A percentile compares a stretch with the other conserved stretches of the same genome.
phyloP scores from a whole-genome alignment of 2,329 filamentous ascomycete species.

The Stromatinia cepivora region DNA sequence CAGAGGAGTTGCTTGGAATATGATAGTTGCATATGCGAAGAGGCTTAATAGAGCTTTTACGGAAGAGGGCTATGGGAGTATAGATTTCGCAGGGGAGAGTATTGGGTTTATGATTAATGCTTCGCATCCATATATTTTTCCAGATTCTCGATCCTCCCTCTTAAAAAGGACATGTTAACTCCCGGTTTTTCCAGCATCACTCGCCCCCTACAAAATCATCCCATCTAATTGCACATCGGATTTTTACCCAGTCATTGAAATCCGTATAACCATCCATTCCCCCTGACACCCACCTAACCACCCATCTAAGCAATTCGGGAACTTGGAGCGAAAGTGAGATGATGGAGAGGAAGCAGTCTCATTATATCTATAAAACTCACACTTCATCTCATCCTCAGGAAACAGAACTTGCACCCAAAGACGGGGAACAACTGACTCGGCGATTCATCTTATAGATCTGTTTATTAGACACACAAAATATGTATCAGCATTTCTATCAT shows the following conservation, averaged over 20 bases:
- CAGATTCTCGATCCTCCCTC: background rate
- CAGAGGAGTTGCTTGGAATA: background rate
- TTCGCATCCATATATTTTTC: background rate
- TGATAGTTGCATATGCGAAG: background rate
- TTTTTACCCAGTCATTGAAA: background rate
- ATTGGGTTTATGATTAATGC: background rate
- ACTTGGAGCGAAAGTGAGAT: background rate
- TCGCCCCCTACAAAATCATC: background rate
- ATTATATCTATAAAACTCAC: accelerated
- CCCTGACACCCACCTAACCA: background rate
- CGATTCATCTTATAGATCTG: background rate
- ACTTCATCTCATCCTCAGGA: no score
- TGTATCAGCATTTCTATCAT: background rate
- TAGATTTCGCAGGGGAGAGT: background rate
- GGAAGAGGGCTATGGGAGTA: background rate
- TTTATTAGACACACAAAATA: background rate
- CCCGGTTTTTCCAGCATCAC: background rate
- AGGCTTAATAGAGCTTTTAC: background rate
- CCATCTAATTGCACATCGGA: background rate
- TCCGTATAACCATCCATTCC: background rate
- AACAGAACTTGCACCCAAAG: background rate
- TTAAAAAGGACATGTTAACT: no score
- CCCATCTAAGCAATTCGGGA: background rate
- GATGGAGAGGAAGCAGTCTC: background rate
- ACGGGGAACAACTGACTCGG: background rate